Percentiles rank a stretch among this genome's conserved stretches.
phyloP scores from a whole-genome alignment of 352 stramenopile genomes.

The Pythium brassicae region DNA sequence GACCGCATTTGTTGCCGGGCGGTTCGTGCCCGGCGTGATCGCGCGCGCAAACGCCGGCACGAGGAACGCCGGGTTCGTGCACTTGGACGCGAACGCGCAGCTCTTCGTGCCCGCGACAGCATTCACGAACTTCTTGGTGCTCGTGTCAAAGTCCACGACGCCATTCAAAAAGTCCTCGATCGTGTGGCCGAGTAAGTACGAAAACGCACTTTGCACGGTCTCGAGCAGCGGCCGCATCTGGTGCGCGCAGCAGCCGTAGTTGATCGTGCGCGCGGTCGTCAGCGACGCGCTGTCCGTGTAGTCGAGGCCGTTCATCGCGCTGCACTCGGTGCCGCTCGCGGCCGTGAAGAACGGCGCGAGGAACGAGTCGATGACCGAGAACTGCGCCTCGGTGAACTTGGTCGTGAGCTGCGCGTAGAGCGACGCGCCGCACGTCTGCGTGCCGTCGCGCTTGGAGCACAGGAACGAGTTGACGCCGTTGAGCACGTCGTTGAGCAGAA shows the following conservation, averaged over 20 bases:
- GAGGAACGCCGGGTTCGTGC: conserved; percentile 36
- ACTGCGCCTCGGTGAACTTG: conserved; percentile 28
- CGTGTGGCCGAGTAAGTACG: conserved; percentile 45
- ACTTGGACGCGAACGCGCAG: conserved; percentile 43
- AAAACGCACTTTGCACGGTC: conserved; percentile 34
- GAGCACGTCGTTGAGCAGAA: conserved; percentile 31
- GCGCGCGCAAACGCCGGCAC: conserved; percentile 16
- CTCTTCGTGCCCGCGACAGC: conserved; percentile 21
- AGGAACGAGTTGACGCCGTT: conserved; percentile 53
- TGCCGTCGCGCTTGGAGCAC: conserved; percentile 31
- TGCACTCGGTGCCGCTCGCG: conserved; percentile 16
- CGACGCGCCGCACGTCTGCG: conserved; percentile 35
- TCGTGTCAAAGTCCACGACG: conserved; percentile 19
- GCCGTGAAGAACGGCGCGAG: conserved; percentile 26
- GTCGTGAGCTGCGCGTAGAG: conserved; percentile 31
- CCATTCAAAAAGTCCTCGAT: conserved; percentile 48
- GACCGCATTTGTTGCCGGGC: conserved; percentile 18
- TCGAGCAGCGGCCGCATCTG: conserved; percentile 37
- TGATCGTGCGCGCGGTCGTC: background rate
- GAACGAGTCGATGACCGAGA: conserved; percentile 25
- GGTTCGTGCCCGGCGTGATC: conserved; percentile 18
- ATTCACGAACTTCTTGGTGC: conserved; percentile 23
- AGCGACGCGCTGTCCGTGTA: conserved; percentile 10
- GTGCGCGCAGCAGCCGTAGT: conserved; percentile 11
- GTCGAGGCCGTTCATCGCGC: conserved; percentile 3